Base-by-base conservation (phyloP, 208 protist genomes). In the Porcisia hertigi region DNA sequence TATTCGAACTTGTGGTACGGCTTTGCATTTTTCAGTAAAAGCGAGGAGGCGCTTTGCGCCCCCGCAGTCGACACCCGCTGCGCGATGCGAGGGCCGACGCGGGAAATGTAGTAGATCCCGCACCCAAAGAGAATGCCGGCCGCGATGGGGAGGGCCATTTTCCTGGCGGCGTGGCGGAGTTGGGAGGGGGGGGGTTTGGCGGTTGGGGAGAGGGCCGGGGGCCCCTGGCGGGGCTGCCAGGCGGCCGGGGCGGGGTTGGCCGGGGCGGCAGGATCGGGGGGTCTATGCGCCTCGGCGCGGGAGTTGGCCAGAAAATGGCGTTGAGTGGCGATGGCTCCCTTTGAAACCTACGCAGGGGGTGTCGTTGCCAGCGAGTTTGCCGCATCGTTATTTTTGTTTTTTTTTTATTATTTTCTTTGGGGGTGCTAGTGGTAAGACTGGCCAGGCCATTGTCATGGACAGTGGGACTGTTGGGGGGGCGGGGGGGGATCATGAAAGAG, bases 1-100 rank as follows among this genome's bases (percentile, higher is more conserved):
- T 81, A 86, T 77, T 95, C 93, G 69, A 88, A 95, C 18, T 75
- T 60, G 62, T 77, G 80, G 73, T 95, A 95, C 0, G 83, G 82
- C 45, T 72, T 78, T 49, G 41, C 52, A 39, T 25, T 30, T 36
- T 52, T 58, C 36, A 71, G 47, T 64, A 82, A 52, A 34, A 41
- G 58, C n/a, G 77, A 36, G 12, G 65, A 55, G 9, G 69, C 69
- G 0, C 39, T 65, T 36, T 23, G 60, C 14, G 41, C 54, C 0
- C 63, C 62, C 41, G 80, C 11, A 25, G 80, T 73, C 0, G 83
- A 79, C 8, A 81, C 86, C 11, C 89, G 83, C 65, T 88, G 77
- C 49, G 80, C 72, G 7, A 96, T 81, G 67, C 92, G 85, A 0
- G 92, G 89, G 6, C 69, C 86, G 39, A 96, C 30, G 8, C 88